phyloP scores from a whole-genome alignment of 2,329 filamentous ascomycete genomes.

The Fusarium fracticaudum region DNA sequence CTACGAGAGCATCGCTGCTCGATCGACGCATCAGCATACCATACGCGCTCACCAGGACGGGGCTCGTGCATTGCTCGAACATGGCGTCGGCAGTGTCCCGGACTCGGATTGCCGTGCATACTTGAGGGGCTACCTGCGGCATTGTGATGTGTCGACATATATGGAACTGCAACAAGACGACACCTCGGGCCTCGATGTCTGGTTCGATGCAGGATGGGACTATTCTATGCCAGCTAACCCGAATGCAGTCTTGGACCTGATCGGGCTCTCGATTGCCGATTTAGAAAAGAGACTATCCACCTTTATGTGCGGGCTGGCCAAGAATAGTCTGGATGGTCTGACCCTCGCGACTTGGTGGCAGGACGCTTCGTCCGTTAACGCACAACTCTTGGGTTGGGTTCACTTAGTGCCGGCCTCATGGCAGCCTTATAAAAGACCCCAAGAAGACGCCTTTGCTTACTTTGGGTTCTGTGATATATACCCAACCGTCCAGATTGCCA shows the following conservation, averaged over 20 bases:
- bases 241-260: background rate
- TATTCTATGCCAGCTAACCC: background rate
- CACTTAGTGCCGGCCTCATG: background rate
- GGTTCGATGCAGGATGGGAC: background rate
- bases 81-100: accelerated
- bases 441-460: background rate
- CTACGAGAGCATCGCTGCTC: background rate
- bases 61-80: background rate
- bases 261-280: background rate
- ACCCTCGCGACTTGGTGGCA: background rate
- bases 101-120: background rate
- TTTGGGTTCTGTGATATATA: background rate
- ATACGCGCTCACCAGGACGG: background rate
- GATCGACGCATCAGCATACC: background rate
- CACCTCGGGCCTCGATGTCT: background rate
- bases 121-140: background rate
- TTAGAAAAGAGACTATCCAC: background rate
- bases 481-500: background rate
- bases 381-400: background rate
- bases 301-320: background rate
- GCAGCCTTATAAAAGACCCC: background rate
- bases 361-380: background rate
- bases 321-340: background rate
- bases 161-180: background rate
- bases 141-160: background rate